Evolutionary conservation across 2,329 filamentous ascomycete species (phyloP).

Genomic region (Pleoardoris graminearum): DNA sequence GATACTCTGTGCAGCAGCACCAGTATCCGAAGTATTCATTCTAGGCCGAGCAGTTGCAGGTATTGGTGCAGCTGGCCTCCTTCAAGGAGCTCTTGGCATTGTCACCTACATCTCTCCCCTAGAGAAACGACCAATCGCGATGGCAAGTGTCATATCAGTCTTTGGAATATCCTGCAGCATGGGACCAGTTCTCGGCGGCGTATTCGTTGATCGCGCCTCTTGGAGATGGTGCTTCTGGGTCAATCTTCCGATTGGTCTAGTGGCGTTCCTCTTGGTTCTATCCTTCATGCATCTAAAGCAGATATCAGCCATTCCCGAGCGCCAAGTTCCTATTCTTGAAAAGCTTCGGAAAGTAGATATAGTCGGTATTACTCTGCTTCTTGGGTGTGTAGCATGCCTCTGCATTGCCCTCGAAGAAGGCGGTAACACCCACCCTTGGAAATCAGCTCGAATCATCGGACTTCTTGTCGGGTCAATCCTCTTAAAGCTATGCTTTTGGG

Average conservation of each 20-base stretch:
- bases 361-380: conserved; percentile 6
- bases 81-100: conserved; percentile 19
- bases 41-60: conserved; percentile 15
- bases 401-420: conserved; percentile 39
- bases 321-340: no score
- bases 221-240: conserved; percentile 22
- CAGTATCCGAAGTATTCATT: conserved; percentile 12
- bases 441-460: conserved; percentile 31
- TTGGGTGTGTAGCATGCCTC: conserved; percentile 15
- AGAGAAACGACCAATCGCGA: conserved; percentile 44
- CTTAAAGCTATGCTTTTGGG: conserved; percentile 46
- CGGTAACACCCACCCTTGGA: conserved; percentile 38
- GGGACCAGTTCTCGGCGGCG: conserved; percentile 43
- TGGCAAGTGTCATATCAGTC: conserved; percentile 30
- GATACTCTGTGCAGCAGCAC: conserved; percentile 52
- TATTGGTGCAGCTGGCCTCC: conserved; percentile 11
- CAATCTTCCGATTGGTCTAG: neutral
- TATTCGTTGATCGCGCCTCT: conserved; percentile 7
- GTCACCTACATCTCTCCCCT: conserved; percentile 22
- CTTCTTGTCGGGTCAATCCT: conserved; percentile 34
- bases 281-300: neutral
- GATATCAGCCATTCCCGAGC: neutral
- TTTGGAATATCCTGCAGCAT: conserved; percentile 37
- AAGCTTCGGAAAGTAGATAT: no score
- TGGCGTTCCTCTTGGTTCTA: neutral